Conservation (phyloP, 306 rosid genomes). For the Malus sieversii region DNA sequence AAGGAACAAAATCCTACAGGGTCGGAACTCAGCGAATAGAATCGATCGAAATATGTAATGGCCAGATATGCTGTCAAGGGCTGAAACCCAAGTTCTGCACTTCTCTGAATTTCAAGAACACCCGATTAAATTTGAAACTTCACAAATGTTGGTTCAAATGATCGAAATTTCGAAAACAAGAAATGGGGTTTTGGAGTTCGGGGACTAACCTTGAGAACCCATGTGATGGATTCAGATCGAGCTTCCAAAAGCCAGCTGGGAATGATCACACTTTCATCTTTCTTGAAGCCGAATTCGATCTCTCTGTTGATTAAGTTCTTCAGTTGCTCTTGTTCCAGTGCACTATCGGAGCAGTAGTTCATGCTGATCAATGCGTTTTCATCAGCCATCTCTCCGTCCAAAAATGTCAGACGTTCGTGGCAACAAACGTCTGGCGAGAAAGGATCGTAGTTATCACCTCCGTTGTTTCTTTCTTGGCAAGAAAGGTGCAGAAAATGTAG, state of each 20-base stretch:
- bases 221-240: slow-evolving; percentile 59
- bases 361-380: neutral
- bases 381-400: slow-evolving; percentile 2
- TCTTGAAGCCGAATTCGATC: slow-evolving; percentile 35
- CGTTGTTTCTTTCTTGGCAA: neutral
- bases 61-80: slow-evolving; percentile 75
- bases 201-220: slow-evolving; percentile 72
- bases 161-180: neutral
- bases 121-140: neutral
- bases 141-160: neutral
- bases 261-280: slow-evolving; percentile 16
- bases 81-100: slow-evolving; percentile 57
- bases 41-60: slow-evolving; percentile 65
- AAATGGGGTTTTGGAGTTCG: neutral
- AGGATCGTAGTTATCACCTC: neutral
- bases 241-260: slow-evolving; percentile 37
- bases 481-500: too few species aligned
- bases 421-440: slow-evolving; percentile 31
- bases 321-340: too few species aligned
- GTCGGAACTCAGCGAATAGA: slow-evolving; percentile 32
- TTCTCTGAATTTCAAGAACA: slow-evolving; percentile 36
- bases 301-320: slow-evolving; percentile 42
- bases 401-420: slow-evolving; percentile 21
- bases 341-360: neutral
- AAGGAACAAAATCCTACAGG: slow-evolving; percentile 38